A percentile compares a stretch with the other conserved stretches of the same genome.
Evolutionary conservation across 371 early-diverging fungal genomes (phyloP).

Genomic region (Mortierella sp.): DNA sequence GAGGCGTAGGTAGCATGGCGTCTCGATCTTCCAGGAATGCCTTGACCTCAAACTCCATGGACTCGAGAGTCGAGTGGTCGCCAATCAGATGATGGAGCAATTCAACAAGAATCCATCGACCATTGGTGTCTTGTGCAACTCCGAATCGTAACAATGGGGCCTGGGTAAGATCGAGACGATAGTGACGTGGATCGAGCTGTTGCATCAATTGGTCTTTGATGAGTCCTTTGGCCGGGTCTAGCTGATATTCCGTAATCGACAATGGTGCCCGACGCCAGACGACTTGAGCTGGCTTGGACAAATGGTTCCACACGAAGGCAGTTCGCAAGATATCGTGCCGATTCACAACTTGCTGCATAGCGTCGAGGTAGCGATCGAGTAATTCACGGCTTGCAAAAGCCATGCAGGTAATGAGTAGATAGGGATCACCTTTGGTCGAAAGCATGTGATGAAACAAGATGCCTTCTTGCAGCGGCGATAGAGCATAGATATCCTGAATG

Average conservation of each 20-base stretch:
- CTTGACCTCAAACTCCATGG: conserved; percentile 5
- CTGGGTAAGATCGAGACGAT: conserved; percentile 6
- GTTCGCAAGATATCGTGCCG: background rate
- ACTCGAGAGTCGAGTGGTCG: conserved; percentile 15
- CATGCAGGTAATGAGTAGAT: background rate
- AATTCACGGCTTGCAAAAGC: background rate
- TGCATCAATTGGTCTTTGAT: background rate
- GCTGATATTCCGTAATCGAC: background rate
- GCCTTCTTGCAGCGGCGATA: background rate
- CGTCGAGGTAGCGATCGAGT: background rate
- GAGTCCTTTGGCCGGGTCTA: background rate
- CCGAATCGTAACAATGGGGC: conserved; percentile 11
- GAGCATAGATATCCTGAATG: background rate
- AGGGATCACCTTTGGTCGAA: background rate
- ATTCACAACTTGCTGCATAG: background rate
- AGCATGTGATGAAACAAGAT: background rate
- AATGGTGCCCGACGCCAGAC: background rate
- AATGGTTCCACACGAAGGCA: background rate
- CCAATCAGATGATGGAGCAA: conserved; percentile 18
- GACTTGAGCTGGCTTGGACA: background rate
- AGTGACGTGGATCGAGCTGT: background rate
- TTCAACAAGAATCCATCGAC: conserved; percentile 9
- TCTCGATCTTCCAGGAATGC: conserved; percentile 14
- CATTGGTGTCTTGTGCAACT: conserved; percentile 4
- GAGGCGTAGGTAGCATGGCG: conserved; percentile 8